Evolutionary conservation across 441 rosid genomes (phyloP), one percentile per base, ranked within the genome.

Genomic region (Daphne laureola): DNA sequence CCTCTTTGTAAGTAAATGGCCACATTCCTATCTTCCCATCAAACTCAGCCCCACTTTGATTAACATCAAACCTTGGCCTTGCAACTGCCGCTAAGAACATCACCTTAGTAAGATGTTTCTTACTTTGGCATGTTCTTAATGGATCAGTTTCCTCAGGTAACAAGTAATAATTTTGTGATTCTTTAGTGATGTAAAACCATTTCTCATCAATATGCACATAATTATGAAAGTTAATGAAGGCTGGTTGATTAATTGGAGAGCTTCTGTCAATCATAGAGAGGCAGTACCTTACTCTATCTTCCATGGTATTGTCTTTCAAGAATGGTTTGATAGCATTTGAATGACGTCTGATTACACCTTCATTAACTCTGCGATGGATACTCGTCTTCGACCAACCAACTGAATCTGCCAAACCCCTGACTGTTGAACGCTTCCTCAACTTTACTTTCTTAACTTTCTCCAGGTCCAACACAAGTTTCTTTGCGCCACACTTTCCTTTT

Each of bases 291-390:
- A 61, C 4, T 12, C 58, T 35, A 14, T 14, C n/a, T 7, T 43
- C 38, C 14, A 52, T 53, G 51, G 48, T 62, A 7, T 12, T 42
- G 7, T 46, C 49, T 5, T 11, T 46, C 1, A 54, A 2, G 14
- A 9, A 40, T n/a, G 54, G 44, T 14, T 26, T 47, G 2, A 62
- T 12, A 2, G 53, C 36, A 54, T 54, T 62, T 1, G 59, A 54
- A 23, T 54, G 54, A 6, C 15, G 15, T 41, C 26, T 5, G 1
- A 48, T 15, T 0, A 27, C 31, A 17, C 54, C 50, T 46, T 62
- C 25, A 38, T 62, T 26, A 18, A 18, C 23, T 18, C 23, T 18
- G 3, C 23, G 23, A 18, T 18, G 23, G 2, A 18, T 18, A 3
- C 23, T 18, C 23, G 3, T 18, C 3, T 18, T 18, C 23, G 23